Evolutionary conservation across 2,329 filamentous ascomycete species (phyloP), one percentile per base, ranked within the genome.

Genomic region (Botrytis sinoallii): DNA sequence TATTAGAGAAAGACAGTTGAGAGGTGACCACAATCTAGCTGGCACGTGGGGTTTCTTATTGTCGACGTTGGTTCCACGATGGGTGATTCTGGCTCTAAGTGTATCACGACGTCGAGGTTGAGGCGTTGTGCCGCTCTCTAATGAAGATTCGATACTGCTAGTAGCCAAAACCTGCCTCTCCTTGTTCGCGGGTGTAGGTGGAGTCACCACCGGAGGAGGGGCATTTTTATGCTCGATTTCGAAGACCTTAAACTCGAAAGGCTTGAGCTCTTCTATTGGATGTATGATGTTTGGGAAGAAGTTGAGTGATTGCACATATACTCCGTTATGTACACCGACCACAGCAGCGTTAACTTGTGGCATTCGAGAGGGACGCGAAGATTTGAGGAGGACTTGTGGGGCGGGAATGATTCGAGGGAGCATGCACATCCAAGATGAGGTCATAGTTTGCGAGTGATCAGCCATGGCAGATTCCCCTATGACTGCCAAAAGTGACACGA

Each of bases 281-380:
- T 88, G 87, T 73, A 90, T 85, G 75, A 90, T 87, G 76, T 88
- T 88, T 59, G 88, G 87, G 76, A 90, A 90, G 83, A 89, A 90
- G 72, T 88, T 88, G 8, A 90, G 85, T 1, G 86, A 85, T 72
- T 86, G 84, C 42, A 89, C 84, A 2, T 84, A 82, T 5, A 85
- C 86, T 66, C 88, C 89, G 74, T 85, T 88, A 76, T 87, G 85
- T 14, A 90, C 87, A n/a, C 88, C 88, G 1, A 86, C 85, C 78
- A 90, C 86, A 71, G 85, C 85, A 59, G 87, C 87, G 25, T 84
- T 82, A 25, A 85, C 84, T 75, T 87, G 85, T 63, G 89, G 88
- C 78, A 91, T 85, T 63, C 88, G 85, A 42, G 82, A 83, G 12
- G 88, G 88, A 4, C 89, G 85, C 35, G 84, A 82, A 16, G 88